phyloP scores from a whole-genome alignment of 306 rosid species.

The Purshia tridentata region DNA sequence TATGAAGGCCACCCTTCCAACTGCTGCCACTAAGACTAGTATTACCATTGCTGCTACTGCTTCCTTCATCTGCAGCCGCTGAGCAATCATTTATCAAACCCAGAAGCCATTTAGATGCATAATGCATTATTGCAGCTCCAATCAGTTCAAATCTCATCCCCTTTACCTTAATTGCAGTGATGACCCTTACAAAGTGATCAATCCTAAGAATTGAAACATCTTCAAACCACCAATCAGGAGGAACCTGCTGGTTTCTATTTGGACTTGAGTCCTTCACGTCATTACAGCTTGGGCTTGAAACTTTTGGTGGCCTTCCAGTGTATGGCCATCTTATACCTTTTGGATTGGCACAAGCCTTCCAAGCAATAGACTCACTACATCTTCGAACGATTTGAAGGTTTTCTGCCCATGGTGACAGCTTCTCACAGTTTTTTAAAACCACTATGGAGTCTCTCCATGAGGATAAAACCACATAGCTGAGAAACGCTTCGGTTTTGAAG shows the following conservation, averaged over 20 bases:
- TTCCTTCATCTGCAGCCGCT: conserved; percentile 53
- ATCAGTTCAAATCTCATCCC: conserved; percentile 85
- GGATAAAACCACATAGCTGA: conserved; percentile 90
- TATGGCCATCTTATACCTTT: conserved; percentile 94
- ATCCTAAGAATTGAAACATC: conserved; percentile 87
- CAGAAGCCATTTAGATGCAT: conserved; percentile 84
- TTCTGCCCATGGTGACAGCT: conserved; percentile 95
- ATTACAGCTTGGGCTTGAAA: conserved; percentile 80
- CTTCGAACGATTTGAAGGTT: conserved; percentile 90
- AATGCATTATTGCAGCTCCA: conserved; percentile 84
- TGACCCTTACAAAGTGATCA: conserved; percentile 91
- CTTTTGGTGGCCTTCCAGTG: conserved; percentile 64
- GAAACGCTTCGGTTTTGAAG: conserved; percentile 96
- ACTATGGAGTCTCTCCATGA: conserved; percentile 97
- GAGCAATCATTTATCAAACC: conserved; percentile 49
- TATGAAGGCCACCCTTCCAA: conserved; percentile 82
- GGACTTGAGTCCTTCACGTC: conserved; percentile 81
- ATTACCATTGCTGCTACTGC: conserved; percentile 36
- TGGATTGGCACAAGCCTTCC: conserved; percentile 99
- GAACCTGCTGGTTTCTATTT: conserved; percentile 71
- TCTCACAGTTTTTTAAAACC: conserved; percentile 90
- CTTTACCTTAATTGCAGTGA: conserved; percentile 91
- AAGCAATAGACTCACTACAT: conserved; percentile 96
- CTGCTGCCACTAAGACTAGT: conserved; percentile 43
- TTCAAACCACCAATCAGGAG: conserved; percentile 99